phyloP scores from a whole-genome alignment of 345 rosid genomes.

The Odontarrhena argentea region DNA sequence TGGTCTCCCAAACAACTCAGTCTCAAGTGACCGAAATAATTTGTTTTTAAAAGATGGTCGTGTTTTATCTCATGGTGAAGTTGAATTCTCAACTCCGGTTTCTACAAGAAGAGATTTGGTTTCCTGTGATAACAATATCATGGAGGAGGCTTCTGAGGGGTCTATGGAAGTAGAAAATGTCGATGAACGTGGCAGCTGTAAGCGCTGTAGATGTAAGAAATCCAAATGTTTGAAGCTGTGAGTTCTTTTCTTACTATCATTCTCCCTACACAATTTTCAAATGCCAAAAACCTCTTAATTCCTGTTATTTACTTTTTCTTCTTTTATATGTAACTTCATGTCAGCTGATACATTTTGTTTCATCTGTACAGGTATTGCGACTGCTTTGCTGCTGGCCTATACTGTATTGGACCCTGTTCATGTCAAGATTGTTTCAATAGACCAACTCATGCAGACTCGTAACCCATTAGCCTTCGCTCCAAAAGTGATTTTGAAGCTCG shows the following conservation, averaged over 20 bases:
- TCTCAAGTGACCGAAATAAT: conserved; percentile 41
- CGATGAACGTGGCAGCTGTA: conserved; percentile 60
- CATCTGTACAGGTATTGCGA: conserved; percentile 64
- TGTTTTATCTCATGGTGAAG: conserved; percentile 33
- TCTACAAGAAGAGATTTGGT: conserved; percentile 41
- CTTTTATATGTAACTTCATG: not conserved
- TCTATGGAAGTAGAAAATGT: conserved; percentile 32
- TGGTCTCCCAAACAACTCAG: conserved; percentile 46
- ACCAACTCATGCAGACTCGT: conserved; percentile 60
- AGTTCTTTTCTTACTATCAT: conserved; percentile 42
- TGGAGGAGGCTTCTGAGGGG: conserved; percentile 43
- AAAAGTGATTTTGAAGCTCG: conserved; percentile 71
- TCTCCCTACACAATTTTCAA: conserved; percentile 2
- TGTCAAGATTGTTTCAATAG: conserved; percentile 74
- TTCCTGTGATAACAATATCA: conserved; percentile 36
- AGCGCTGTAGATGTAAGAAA: conserved; percentile 85
- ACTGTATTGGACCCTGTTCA: conserved; percentile 69
- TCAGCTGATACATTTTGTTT: conserved; percentile 15
- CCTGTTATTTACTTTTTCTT: conserved; percentile 2
- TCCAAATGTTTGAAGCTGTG: conserved; percentile 97
- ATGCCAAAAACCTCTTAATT: not conserved
- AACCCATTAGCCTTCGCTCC: conserved; percentile 88
- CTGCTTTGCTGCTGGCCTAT: conserved; percentile 84
- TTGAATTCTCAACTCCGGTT: conserved; percentile 33
- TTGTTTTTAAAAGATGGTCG: conserved; percentile 30